Conservation (phyloP, 2,329 filamentous ascomycete species). For the Trichoderma lentiforme region DNA sequence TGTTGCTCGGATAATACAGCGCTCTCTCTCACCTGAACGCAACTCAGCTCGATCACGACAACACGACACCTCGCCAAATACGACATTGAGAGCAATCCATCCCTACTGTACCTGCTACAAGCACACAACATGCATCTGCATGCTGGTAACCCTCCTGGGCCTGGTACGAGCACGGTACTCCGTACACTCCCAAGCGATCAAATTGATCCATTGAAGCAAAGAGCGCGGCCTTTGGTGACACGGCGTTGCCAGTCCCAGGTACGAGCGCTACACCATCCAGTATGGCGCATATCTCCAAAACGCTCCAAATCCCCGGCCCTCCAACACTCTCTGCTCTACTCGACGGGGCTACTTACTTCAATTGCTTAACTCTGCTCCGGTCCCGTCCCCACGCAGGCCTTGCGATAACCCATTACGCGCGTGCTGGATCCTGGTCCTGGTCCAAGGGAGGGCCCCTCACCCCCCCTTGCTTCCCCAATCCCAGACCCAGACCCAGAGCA, state of each 20-base stretch:
- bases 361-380: neutral
- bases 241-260: neutral
- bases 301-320: neutral
- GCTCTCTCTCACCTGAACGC: neutral
- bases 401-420: constrained; percentile 12
- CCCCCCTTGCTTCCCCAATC: constrained; percentile 11
- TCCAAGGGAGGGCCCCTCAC: neutral
- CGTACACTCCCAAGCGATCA: neutral
- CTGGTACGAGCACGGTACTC: neutral
- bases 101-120: neutral
- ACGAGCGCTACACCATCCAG: constrained; percentile 10
- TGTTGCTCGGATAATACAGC: neutral
- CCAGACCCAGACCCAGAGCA: neutral
- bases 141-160: neutral
- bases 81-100: neutral
- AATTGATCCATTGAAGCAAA: neutral
- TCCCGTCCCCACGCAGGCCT: neutral
- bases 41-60: neutral
- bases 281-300: constrained; percentile 2
- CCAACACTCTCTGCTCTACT: neutral
- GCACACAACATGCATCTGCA: neutral
- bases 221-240: neutral
- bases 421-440: constrained; percentile 3
- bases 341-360: neutral
- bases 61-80: neutral